Conservation (phyloP, 148 eudicot genomes). For the Spergularia marina region DNA sequence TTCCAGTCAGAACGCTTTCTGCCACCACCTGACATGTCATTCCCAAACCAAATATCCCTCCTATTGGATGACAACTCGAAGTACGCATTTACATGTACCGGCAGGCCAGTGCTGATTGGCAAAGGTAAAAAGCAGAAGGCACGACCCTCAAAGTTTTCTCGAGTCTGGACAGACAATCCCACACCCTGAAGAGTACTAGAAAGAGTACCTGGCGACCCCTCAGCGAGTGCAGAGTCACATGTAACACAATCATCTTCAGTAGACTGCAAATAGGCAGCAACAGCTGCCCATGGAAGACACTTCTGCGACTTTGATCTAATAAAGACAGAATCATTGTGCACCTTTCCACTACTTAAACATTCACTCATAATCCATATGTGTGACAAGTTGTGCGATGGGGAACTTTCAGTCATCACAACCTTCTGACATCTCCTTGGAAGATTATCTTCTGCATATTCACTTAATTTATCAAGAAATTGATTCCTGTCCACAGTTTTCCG, state of each 20-base stretch:
- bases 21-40: slow-evolving; percentile 99
- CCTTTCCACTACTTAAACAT: slow-evolving; percentile 58
- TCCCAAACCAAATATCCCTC: slow-evolving; percentile 99
- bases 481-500: slow-evolving; percentile 50
- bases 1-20: slow-evolving; percentile 97
- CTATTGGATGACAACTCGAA: slow-evolving; percentile 96
- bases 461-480: slow-evolving; percentile 66
- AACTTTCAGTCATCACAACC: slow-evolving; percentile 66
- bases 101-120: slow-evolving; percentile 87
- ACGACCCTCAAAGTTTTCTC: slow-evolving; percentile 75
- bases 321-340: slow-evolving; percentile 39
- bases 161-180: slow-evolving; percentile 27
- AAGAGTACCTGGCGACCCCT: slow-evolving; percentile 30
- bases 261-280: slow-evolving; percentile 72
- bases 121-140: slow-evolving; percentile 97
- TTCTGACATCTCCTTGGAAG: slow-evolving; percentile 89
- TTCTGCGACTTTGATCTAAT: slow-evolving; percentile 48
- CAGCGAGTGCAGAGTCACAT: slow-evolving; percentile 30
- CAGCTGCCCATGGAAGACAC: slow-evolving; percentile 86
- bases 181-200: slow-evolving; percentile 38
- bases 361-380: slow-evolving; percentile 88
- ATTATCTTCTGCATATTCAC: slow-evolving; percentile 45
- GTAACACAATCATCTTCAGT: slow-evolving; percentile 38
- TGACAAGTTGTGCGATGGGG: slow-evolving; percentile 40
- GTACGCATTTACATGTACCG: slow-evolving; percentile 89